Conservation (phyloP, 495 filamentous ascomycete genomes). For the Annulohypoxylon nitens region DNA sequence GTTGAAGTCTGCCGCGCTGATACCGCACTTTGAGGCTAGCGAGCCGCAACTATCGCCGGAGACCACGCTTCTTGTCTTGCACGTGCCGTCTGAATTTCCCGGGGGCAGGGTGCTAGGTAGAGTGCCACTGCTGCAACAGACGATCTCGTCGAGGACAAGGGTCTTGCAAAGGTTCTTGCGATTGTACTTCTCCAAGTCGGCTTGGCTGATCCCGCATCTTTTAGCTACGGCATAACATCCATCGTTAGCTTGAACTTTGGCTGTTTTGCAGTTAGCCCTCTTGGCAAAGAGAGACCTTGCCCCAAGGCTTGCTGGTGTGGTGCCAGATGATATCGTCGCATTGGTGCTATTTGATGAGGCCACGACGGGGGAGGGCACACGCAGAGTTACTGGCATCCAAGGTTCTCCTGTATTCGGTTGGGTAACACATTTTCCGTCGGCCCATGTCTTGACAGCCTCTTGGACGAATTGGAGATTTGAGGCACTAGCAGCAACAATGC, state of each 20-base stretch:
- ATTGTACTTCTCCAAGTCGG: slow-evolving; percentile 7
- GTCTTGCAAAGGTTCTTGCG: slow-evolving; percentile 3
- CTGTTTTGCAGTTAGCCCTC: slow-evolving; percentile 10
- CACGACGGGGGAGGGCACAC: slow-evolving; percentile 9
- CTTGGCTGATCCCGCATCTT: slow-evolving; percentile 7
- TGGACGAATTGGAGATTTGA: slow-evolving; percentile 9
- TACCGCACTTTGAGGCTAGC: slow-evolving; percentile 58
- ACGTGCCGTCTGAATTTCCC: slow-evolving; percentile 47
- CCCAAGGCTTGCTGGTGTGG: slow-evolving; percentile 3
- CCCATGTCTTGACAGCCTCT: slow-evolving; percentile 13
- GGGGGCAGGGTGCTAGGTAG: slow-evolving; percentile 5
- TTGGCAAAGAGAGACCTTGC: slow-evolving; percentile 1
- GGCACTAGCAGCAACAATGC: slow-evolving; percentile 5
- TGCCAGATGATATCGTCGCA: slow-evolving; percentile 6
- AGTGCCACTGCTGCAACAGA: slow-evolving; percentile 12
- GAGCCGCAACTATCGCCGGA: slow-evolving; percentile 56
- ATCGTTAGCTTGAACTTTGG: slow-evolving; percentile 3
- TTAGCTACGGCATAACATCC: slow-evolving; percentile 5
- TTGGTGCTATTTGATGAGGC: slow-evolving; percentile 6
- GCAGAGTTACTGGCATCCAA: slow-evolving; percentile 9
- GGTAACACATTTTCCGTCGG: slow-evolving; percentile 1
- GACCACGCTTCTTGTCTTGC: slow-evolving; percentile 39
- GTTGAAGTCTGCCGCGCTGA: slow-evolving; percentile 54
- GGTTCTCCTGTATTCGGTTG: background rate
- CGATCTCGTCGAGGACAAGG: slow-evolving; percentile 9